A percentile compares a stretch with the other conserved stretches of the same genome.
phyloP scores from a whole-genome alignment of 371 early-diverging fungal species.

The Mucor indicus region DNA sequence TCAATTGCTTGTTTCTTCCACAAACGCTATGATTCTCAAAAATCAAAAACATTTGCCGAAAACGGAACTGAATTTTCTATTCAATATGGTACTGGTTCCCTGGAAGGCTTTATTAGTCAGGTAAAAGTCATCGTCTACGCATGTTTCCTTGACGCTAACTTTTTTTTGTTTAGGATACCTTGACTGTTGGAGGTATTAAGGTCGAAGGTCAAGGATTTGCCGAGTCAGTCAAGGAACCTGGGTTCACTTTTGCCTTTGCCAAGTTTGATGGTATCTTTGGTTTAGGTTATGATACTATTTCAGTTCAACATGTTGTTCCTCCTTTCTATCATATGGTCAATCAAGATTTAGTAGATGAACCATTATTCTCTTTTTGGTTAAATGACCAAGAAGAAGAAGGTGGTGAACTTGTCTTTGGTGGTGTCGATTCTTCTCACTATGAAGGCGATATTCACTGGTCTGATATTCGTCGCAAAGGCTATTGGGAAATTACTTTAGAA shows the following conservation, averaged over 20 bases:
- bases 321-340: constrained; percentile 91
- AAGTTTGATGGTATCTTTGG: constrained; percentile 95
- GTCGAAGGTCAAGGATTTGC: constrained; percentile 79
- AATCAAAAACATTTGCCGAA: constrained; percentile 66
- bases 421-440: constrained; percentile 67
- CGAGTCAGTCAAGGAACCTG: constrained; percentile 91
- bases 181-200: constrained; percentile 69
- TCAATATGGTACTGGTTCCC: constrained; percentile 87
- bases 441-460: constrained; percentile 78
- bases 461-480: constrained; percentile 82
- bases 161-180: constrained; percentile 44
- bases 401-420: constrained; percentile 89
- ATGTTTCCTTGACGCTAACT: background rate
- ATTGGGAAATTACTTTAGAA: constrained; percentile 92
- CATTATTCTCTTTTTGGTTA: constrained; percentile 84
- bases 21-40: constrained; percentile 71
- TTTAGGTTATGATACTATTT: constrained; percentile 85
- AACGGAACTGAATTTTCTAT: constrained; percentile 93
- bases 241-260: constrained; percentile 82
- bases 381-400: constrained; percentile 54
- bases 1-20: constrained; percentile 94
- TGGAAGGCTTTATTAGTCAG: constrained; percentile 88
- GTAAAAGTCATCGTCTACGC: constrained; percentile 19
- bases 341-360: constrained; percentile 69
- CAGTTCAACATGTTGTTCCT: constrained; percentile 82